Conservation (phyloP, 2,329 filamentous ascomycete genomes). For the Colletotrichum sp. region DNA sequence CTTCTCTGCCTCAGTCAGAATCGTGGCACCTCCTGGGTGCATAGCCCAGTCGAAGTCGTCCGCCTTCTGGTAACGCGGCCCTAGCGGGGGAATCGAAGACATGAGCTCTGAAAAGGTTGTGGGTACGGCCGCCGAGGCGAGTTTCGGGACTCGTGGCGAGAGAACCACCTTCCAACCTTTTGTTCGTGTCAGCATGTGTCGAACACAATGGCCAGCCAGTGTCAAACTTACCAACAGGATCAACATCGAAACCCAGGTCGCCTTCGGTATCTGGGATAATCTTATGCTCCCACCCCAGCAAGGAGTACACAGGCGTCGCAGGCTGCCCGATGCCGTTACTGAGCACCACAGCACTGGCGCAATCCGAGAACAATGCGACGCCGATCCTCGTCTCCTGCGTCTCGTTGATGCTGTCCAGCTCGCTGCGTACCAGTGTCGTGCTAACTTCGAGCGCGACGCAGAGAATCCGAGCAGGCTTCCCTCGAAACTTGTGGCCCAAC, state of each 20-base stretch:
- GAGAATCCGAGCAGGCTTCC: constrained; percentile 65
- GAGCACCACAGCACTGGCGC: constrained; percentile 68
- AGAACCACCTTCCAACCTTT: constrained; percentile 71
- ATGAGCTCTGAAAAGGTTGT: constrained; percentile 62
- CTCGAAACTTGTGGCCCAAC: constrained; percentile 63
- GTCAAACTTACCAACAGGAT: constrained; percentile 57
- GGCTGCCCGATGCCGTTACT: constrained; percentile 64
- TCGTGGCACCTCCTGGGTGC: constrained; percentile 72
- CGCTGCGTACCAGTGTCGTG: constrained; percentile 66
- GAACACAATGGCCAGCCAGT: background rate
- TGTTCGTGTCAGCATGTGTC: constrained; percentile 18
- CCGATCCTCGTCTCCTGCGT: constrained; percentile 68
- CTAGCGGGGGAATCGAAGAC: constrained; percentile 49
- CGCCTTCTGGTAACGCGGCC: constrained; percentile 47
- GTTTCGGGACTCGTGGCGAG: constrained; percentile 63
- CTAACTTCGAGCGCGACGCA: constrained; percentile 69
- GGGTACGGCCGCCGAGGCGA: constrained; percentile 56
- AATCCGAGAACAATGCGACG: constrained; percentile 72
- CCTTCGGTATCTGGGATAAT: constrained; percentile 65
- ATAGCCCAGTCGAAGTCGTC: constrained; percentile 75
- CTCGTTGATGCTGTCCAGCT: constrained; percentile 67
- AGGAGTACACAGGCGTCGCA: constrained; percentile 56
- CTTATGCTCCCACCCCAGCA: constrained; percentile 70
- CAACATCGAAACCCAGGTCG: constrained; percentile 70
- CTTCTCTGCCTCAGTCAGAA: constrained; percentile 67